Base-by-base conservation (phyloP, 495 filamentous ascomycete species). In the Sordaria brevicollis region DNA sequence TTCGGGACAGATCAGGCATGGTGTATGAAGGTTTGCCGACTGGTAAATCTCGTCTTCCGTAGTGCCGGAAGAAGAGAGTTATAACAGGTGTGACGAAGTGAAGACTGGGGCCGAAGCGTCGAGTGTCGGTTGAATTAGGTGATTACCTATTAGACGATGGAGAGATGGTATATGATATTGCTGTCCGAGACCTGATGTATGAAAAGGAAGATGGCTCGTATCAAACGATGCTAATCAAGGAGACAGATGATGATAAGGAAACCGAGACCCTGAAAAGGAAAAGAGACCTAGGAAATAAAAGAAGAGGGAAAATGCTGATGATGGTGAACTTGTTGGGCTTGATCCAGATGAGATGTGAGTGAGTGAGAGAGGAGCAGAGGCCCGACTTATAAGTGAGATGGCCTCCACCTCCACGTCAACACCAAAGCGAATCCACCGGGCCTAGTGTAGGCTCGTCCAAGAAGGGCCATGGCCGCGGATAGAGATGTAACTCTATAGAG, bases 171-270 rank as follows among this genome's bases (percentile, higher is more conserved):
- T 62, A 29, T 25, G 49, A 62, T 31, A 31, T 62, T 29, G 17
- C 25, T 29, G 49, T 21, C 7, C 29, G 25, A 62, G 13, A 62
- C 49, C 33, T 62, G 49, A 17, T 31, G 49, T 33, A 62, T 31
- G 15, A 62, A 31, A 31, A 8, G 5, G 49, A 57, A 62, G 72
- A 71, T 68, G 73, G 72, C 72, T 82, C 80, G 82, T 82, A 74
- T 83, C 81, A 83, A 83, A 82, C 80, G 79, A 83, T 68, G 49
- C 39, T 62, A 33, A 68, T 68, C 39, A 62, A 57, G 21, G 49
- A 57, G 49, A 57, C 49, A 57, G 49, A 31, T 62, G 49, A 29
- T 62, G 25, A 62, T 17, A 62, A 62, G 49, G 49, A 62, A 62
- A 62, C 49, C 49, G 25, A 62, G 49, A 62, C 25, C 25, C 49